phyloP scores from a whole-genome alignment of 78 protist species.

The Ministeria vibrans region DNA sequence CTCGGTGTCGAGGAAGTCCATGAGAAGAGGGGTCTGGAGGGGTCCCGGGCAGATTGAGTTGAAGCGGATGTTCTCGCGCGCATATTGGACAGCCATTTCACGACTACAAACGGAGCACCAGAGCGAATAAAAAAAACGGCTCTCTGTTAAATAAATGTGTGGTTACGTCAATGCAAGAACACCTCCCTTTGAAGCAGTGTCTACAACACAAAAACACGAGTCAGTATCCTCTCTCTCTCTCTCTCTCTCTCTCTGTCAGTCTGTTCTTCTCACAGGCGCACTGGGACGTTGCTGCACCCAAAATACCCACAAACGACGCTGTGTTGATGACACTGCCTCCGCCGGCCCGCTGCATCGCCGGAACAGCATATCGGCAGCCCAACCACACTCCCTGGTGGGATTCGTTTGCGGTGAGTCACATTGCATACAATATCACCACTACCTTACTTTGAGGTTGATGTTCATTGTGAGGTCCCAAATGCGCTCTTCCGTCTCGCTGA shows the following conservation, averaged over 20 bases:
- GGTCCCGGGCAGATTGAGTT: slow-evolving; percentile 80
- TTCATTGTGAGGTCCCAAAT: slow-evolving; percentile 70
- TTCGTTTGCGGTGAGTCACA: slow-evolving; percentile 72
- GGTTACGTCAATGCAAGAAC: slow-evolving; percentile 45
- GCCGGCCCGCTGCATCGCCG: slow-evolving; percentile 68
- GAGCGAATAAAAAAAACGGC: slow-evolving; percentile 20
- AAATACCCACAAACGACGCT: slow-evolving; percentile 70
- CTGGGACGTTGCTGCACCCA: slow-evolving; percentile 83
- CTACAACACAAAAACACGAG: slow-evolving; percentile 29
- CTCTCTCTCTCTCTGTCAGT: too few relatives aligned
- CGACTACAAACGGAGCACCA: slow-evolving; percentile 23
- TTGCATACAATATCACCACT: too few relatives aligned
- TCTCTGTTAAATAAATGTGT: neutral
- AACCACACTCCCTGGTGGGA: slow-evolving; percentile 71
- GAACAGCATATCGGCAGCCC: slow-evolving; percentile 74
- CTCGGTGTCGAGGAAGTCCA: slow-evolving; percentile 55
- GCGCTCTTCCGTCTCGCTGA: slow-evolving; percentile 11
- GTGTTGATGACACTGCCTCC: slow-evolving; percentile 81
- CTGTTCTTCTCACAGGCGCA: slow-evolving; percentile 2
- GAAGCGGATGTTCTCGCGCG: slow-evolving; percentile 61
- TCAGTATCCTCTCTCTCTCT: too few relatives aligned
- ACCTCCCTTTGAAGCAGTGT: slow-evolving; percentile 78
- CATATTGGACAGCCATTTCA: slow-evolving; percentile 70
- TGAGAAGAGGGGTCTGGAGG: slow-evolving; percentile 50
- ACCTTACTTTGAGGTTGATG: too few relatives aligned